phyloP scores from a whole-genome alignment of 2,329 filamentous ascomycete genomes.

The Teratosphaeriaceae sp. region DNA sequence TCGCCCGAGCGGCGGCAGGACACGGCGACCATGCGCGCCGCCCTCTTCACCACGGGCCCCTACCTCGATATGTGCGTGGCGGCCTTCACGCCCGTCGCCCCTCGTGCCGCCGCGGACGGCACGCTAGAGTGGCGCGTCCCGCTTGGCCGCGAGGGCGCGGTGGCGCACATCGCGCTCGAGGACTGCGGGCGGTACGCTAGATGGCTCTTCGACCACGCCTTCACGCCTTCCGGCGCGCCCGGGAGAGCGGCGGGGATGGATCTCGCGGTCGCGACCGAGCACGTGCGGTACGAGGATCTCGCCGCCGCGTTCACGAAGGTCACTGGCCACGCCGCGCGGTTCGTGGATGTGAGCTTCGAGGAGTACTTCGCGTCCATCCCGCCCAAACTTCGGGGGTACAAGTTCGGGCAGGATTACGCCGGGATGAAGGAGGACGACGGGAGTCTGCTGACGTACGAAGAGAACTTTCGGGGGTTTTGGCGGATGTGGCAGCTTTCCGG shows the following conservation, averaged over 20 bases:
- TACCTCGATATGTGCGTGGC: slow-evolving; percentile 27
- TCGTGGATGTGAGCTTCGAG: slow-evolving; percentile 20
- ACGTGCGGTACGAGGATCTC: slow-evolving; percentile 24
- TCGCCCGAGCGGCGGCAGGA: too few relatives aligned
- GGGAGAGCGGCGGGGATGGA: slow-evolving; percentile 18
- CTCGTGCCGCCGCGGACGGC: slow-evolving; percentile 18
- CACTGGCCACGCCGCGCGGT: slow-evolving; percentile 27
- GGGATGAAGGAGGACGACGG: slow-evolving; percentile 26
- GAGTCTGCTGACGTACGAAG: slow-evolving; percentile 31
- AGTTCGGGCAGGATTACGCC: neutral
- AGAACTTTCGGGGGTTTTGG: slow-evolving; percentile 50
- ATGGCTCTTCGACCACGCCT: slow-evolving; percentile 26
- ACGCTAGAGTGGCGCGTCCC: slow-evolving; percentile 22
- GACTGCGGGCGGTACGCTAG: slow-evolving; percentile 24
- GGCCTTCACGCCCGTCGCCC: slow-evolving; percentile 17
- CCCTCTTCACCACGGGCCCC: slow-evolving; percentile 26
- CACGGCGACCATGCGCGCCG: slow-evolving; percentile 18
- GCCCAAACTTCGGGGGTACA: neutral
- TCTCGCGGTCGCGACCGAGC: slow-evolving; percentile 23
- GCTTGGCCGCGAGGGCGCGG: slow-evolving; percentile 20
- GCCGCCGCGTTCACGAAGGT: slow-evolving; percentile 27
- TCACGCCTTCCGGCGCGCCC: slow-evolving; percentile 6
- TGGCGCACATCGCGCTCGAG: slow-evolving; percentile 23
- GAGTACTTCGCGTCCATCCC: slow-evolving; percentile 27
- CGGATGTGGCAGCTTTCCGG: slow-evolving; percentile 40